phyloP scores from a whole-genome alignment of 805 yeast species.

The Saccharomyces cerevisiae region DNA sequence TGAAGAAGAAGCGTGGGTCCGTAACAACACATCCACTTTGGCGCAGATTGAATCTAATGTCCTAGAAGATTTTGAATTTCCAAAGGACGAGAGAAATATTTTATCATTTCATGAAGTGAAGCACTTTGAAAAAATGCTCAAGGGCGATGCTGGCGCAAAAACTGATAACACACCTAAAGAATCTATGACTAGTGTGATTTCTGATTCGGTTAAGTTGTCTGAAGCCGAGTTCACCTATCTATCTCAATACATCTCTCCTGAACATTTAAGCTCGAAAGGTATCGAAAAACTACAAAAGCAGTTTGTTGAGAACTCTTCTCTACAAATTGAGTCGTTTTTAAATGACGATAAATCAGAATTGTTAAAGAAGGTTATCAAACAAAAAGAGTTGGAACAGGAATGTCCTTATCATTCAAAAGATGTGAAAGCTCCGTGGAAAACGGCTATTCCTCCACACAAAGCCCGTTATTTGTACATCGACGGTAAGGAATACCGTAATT shows the following conservation, averaged over 20 bases:
- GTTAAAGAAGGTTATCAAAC: constrained; percentile 42
- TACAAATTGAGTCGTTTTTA: constrained; percentile 59
- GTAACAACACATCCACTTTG: constrained; percentile 67
- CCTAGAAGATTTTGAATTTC: constrained; percentile 73
- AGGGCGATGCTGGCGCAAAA: constrained; percentile 2
- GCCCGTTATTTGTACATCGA: constrained; percentile 80
- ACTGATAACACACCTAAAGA: constrained; percentile 1
- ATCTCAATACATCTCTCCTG: constrained; percentile 46
- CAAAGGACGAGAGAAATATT: constrained; percentile 48
- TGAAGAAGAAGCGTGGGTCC: constrained; percentile 56
- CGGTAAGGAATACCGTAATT: constrained; percentile 39
- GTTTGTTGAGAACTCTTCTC: constrained; percentile 61
- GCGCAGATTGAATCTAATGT: constrained; percentile 72
- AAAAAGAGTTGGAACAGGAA: constrained; percentile 50
- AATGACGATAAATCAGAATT: constrained; percentile 43
- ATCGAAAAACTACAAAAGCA: constrained; percentile 38
- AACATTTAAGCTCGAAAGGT: constrained; percentile 36
- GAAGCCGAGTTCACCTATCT: constrained; percentile 44
- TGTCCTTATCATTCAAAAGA: constrained; percentile 53
- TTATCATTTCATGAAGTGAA: constrained; percentile 35
- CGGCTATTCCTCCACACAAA: constrained; percentile 90
- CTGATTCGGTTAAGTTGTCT: constrained; percentile 21
- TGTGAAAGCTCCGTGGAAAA: constrained; percentile 69
- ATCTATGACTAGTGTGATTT: constrained; percentile 11
- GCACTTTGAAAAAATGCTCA: constrained; percentile 22